Evolutionary conservation across 805 yeast species (phyloP).

Genomic region (Barnettozyma siamensis): DNA sequence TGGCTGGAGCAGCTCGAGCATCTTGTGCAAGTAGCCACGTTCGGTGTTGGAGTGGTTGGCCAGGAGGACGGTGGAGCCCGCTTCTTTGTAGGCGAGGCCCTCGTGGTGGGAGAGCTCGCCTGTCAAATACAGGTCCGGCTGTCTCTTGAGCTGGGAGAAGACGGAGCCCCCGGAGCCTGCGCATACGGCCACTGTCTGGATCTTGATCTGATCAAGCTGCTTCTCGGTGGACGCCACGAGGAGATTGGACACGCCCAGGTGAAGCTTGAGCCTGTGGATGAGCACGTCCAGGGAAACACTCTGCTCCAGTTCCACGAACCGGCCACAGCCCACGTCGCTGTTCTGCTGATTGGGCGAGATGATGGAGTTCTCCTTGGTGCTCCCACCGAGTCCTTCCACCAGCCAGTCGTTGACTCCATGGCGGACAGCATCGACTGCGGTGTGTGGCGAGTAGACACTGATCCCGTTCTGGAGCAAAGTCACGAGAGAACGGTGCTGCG

Average conservation of each 20-base stretch:
- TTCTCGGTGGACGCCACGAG: slow-evolving; percentile 50
- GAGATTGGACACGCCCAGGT: slow-evolving; percentile 46
- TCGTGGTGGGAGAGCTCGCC: slow-evolving; percentile 97
- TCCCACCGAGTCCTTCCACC: slow-evolving; percentile 48
- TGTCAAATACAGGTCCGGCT: slow-evolving; percentile 65
- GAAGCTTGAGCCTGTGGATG: slow-evolving; percentile 46
- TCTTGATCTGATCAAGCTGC: slow-evolving; percentile 17
- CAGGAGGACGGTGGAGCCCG: slow-evolving; percentile 64
- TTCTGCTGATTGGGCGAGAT: slow-evolving; percentile 38
- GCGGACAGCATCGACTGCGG: slow-evolving; percentile 87
- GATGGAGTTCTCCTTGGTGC: slow-evolving; percentile 25
- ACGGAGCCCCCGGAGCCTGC: slow-evolving; percentile 93
- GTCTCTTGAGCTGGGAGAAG: slow-evolving; percentile 39
- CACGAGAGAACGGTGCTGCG: slow-evolving; percentile 78
- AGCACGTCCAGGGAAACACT: slow-evolving; percentile 40
- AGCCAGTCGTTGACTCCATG: slow-evolving; percentile 97
- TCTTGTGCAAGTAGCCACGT: slow-evolving; percentile 63
- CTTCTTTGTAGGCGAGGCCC: slow-evolving; percentile 62
- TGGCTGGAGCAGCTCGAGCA: slow-evolving; percentile 36
- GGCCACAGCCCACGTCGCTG: slow-evolving; percentile 74
- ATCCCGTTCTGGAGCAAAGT: slow-evolving; percentile 70
- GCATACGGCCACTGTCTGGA: slow-evolving; percentile 71
- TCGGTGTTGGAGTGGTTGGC: slow-evolving; percentile 94
- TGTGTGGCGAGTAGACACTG: slow-evolving; percentile 92
- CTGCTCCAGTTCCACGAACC: slow-evolving; percentile 46